Evolutionary conservation across 2,329 filamentous ascomycete genomes (phyloP), one percentile per base, ranked within the genome.

Genomic region (Microsporum ferrugineum): DNA sequence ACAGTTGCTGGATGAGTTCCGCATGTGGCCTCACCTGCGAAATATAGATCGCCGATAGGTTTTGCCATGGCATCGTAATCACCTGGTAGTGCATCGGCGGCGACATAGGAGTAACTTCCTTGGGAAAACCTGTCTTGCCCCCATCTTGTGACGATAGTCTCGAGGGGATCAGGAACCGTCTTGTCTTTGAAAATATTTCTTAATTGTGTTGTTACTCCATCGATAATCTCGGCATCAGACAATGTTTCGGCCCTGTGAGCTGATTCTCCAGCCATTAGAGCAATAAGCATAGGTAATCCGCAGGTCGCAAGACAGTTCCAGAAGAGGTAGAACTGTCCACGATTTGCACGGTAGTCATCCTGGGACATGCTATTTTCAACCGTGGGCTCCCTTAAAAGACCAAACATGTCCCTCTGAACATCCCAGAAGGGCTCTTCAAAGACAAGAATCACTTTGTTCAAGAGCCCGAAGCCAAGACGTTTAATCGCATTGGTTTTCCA

Each of bases 261-360:
- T 23, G 95, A 89, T 67, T 96, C 89, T 27, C 94, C 94, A 57
- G 92, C 92, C 92, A 99, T 96, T 33, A 99, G 81, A 6, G 90
- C 94, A 63, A 97, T 85, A 29, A 96, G 80, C 58, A 91, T 90
- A 1, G 89, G 94, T 39, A 95, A 79, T 0, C 95, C 95, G 53
- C 88, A 91, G 2, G 89, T 95, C 67, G 90, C 89, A 63, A 91
- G 87, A 60, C 91, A 90, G 68, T 99, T 97, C 83, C 96, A 97
- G 83, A 96, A 97, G 67, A 99, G 84, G 69, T 97, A 99, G 75
- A 96, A 96, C 29, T 91, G 87, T n/a, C 92, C 92, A 59, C 92
- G 84, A 63, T 85, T 86, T 2, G 82, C 78, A 3, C 85, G 79
- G 69, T 97, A 97, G 65, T 96, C 88, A 58, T 83, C 82, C 68